Percentiles rank a stretch among this genome's conserved stretches.
phyloP scores from a whole-genome alignment of 306 rosid genomes.

The Rosa chinensis region DNA sequence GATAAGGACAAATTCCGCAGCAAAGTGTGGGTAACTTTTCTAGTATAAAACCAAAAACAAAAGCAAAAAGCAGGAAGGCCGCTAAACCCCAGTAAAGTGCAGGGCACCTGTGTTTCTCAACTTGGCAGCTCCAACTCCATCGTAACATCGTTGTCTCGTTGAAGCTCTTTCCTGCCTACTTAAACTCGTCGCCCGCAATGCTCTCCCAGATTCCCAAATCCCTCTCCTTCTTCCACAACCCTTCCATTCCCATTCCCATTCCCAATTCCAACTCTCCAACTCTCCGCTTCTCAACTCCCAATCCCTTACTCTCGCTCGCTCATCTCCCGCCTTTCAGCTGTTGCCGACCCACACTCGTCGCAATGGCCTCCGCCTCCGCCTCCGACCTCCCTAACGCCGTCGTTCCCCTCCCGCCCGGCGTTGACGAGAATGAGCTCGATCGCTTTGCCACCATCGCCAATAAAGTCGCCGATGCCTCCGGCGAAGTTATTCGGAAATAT shows the following conservation, averaged over 20 bases:
- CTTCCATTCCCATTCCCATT: constrained; percentile 13
- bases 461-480: constrained; percentile 82
- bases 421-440: constrained; percentile 34
- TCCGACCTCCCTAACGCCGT: constrained; percentile 26
- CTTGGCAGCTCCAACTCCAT: no score
- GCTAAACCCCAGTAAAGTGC: no score
- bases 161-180: background rate
- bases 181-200: constrained; percentile 27
- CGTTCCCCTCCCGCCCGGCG: constrained; percentile 1
- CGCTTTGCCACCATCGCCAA: constrained; percentile 57
- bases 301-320: background rate
- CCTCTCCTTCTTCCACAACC: constrained; percentile 19
- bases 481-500: constrained; percentile 67
- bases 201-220: constrained; percentile 27
- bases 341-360: constrained; percentile 5
- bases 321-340: constrained; percentile 9
- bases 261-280: background rate
- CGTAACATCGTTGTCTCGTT: background rate
- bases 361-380: constrained; percentile 41
- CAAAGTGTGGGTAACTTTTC: no score
- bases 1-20: no score
- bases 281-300: constrained; percentile 11
- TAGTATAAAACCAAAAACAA: no score
- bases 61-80: no score
- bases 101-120: no score